Conservation (phyloP, 2,329 filamentous ascomycete species). For the Aspergillus pseudoterreus region DNA sequence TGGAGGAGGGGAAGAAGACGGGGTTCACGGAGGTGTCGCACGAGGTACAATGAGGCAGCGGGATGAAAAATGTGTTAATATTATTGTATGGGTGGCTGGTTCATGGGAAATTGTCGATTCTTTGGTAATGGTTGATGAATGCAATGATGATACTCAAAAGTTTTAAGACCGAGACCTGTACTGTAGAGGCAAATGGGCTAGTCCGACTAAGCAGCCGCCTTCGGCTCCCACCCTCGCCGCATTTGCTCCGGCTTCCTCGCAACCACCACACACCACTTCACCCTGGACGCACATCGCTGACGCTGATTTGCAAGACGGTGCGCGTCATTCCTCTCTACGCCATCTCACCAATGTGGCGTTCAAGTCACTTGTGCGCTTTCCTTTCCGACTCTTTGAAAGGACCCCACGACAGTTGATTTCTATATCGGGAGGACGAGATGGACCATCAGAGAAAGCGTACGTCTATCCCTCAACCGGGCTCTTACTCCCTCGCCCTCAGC, state of each 20-base stretch:
- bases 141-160: too few species aligned
- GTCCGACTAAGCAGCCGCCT: slow-evolving; percentile 8
- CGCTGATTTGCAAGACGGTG: slow-evolving; percentile 10
- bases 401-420: slow-evolving; percentile 31
- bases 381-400: slow-evolving; percentile 34
- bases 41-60: slow-evolving; percentile 14
- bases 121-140: too few species aligned
- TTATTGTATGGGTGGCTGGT: background rate
- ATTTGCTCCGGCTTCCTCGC: slow-evolving; percentile 7
- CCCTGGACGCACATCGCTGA: slow-evolving; percentile 1
- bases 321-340: slow-evolving; percentile 7
- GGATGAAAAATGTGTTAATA: background rate
- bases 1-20: slow-evolving; percentile 44
- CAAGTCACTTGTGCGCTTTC: slow-evolving; percentile 32
- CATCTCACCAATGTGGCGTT: slow-evolving; percentile 36
- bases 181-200: background rate
- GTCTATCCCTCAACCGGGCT: slow-evolving; percentile 4
- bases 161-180: too few species aligned
- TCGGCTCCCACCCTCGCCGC: slow-evolving; percentile 15
- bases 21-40: slow-evolving; percentile 57
- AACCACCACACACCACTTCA: background rate
- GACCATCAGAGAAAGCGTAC: slow-evolving; percentile 50
- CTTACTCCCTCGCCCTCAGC: too few species aligned
- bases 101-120: too few species aligned
- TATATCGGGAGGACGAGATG: slow-evolving; percentile 33